Evolutionary conservation across 139 green algal genomes (phyloP).

Genomic region (Edaphochlamys debaryana): DNA sequence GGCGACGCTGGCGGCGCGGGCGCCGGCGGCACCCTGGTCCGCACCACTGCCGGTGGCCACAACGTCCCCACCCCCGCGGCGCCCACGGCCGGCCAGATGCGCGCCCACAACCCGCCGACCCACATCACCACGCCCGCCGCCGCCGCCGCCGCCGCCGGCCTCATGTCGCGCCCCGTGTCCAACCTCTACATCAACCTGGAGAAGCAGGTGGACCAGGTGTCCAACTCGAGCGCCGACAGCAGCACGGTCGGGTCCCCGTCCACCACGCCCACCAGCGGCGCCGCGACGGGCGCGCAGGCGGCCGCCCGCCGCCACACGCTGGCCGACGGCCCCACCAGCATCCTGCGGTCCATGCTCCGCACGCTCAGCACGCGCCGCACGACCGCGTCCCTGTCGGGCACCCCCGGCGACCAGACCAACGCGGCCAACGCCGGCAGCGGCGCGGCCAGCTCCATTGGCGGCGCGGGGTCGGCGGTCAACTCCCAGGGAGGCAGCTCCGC

Average conservation of each 20-base stretch:
- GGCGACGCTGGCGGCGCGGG: background rate
- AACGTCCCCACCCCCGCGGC: constrained; percentile 17
- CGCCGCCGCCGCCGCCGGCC: constrained; percentile 18
- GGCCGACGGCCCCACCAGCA: constrained; percentile 27
- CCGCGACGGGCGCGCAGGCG: background rate
- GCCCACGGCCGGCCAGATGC: constrained; percentile 28
- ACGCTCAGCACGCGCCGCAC: constrained; percentile 32
- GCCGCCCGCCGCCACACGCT: constrained; percentile 4
- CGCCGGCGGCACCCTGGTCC: background rate
- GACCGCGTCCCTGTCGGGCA: background rate
- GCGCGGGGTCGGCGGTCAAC: background rate
- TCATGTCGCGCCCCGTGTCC: constrained; percentile 42
- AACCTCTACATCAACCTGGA: constrained; percentile 42
- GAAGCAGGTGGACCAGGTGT: background rate
- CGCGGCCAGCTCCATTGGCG: background rate
- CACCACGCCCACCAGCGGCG: constrained; percentile 3
- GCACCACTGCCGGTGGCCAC: background rate
- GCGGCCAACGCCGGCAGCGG: background rate
- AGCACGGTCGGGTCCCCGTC: constrained; percentile 5
- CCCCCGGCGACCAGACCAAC: background rate
- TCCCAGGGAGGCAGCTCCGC: background rate
- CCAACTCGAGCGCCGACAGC: constrained; percentile 11
- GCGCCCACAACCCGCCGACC: constrained; percentile 4
- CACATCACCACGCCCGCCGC: constrained; percentile 6
- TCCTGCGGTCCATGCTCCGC: constrained; percentile 30